Conservation (phyloP, 1,139 yeast genomes). For the Diutina rugosa region DNA sequence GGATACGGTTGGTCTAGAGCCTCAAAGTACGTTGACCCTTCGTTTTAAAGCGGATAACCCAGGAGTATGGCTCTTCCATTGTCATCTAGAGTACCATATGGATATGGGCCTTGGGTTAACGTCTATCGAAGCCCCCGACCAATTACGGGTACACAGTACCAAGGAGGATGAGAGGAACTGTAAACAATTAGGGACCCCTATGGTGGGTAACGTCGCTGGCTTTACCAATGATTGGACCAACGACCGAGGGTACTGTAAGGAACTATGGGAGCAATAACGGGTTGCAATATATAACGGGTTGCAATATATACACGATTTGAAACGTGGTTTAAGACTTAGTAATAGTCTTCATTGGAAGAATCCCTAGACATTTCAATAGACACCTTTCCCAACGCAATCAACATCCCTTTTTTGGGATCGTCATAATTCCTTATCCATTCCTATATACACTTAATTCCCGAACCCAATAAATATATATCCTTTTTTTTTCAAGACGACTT, state of each 20-base stretch:
- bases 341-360: too few relatives aligned
- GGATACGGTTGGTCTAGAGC: background rate
- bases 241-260: background rate
- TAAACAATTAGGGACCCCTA: background rate
- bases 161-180: background rate
- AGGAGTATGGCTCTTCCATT: background rate
- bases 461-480: background rate
- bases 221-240: background rate
- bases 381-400: too few relatives aligned
- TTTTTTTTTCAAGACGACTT: constrained; percentile 3
- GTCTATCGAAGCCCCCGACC: background rate
- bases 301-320: too few relatives aligned
- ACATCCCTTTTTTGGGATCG: too few relatives aligned
- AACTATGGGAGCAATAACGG: background rate
- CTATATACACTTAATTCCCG: background rate
- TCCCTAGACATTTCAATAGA: too few relatives aligned
- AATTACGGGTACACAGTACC: background rate
- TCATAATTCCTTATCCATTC: background rate
- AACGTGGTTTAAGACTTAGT: too few relatives aligned
- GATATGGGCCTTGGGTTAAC: background rate
- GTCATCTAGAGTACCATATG: constrained; percentile 1
- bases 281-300: too few relatives aligned
- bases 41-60: background rate
- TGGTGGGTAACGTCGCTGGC: background rate
- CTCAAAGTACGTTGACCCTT: background rate